A percentile compares a stretch with the other conserved stretches of the same genome.
phyloP scores from a whole-genome alignment of 768 basidiomycete genomes.

The Suillus decipiens region DNA sequence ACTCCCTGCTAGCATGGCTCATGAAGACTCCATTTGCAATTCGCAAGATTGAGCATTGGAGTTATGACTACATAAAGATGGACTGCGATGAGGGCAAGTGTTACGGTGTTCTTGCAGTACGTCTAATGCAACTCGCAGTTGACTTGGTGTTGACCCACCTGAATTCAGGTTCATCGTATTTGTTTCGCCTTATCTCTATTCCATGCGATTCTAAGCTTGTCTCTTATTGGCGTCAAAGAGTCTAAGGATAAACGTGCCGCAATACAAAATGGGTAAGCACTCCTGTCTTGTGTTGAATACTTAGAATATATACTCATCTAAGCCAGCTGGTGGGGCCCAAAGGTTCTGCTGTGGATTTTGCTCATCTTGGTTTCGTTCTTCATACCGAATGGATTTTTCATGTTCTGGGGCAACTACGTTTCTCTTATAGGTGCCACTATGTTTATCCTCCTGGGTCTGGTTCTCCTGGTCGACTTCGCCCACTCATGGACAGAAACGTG shows the following conservation, averaged over 20 bases:
- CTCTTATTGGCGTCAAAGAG: constrained; percentile 84
- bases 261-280: constrained; percentile 89
- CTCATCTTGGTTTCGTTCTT: constrained; percentile 85
- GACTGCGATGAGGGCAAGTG: constrained; percentile 91
- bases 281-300: constrained; percentile 8
- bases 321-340: constrained; percentile 96
- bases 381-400: constrained; percentile 97
- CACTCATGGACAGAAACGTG: constrained; percentile 99
- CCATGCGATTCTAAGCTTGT: constrained; percentile 77
- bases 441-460: constrained; percentile 96
- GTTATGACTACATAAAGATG: constrained; percentile 98
- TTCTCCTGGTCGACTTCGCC: constrained; percentile 97
- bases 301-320: constrained; percentile 19
- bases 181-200: constrained; percentile 93
- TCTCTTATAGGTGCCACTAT: constrained; percentile 89
- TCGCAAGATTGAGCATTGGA: constrained; percentile 86
- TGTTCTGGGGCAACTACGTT: constrained; percentile 96
- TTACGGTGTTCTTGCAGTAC: constrained; percentile 92
- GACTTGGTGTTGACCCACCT: constrained; percentile 11
- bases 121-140: constrained; percentile 30
- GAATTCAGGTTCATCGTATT: constrained; percentile 81
- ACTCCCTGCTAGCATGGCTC: constrained; percentile 95
- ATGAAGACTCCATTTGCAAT: constrained; percentile 92
- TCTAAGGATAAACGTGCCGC: constrained; percentile 92
- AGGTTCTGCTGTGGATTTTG: constrained; percentile 85